phyloP scores from a whole-genome alignment of 352 stramenopile genomes.

The Globisporangium lucens region DNA sequence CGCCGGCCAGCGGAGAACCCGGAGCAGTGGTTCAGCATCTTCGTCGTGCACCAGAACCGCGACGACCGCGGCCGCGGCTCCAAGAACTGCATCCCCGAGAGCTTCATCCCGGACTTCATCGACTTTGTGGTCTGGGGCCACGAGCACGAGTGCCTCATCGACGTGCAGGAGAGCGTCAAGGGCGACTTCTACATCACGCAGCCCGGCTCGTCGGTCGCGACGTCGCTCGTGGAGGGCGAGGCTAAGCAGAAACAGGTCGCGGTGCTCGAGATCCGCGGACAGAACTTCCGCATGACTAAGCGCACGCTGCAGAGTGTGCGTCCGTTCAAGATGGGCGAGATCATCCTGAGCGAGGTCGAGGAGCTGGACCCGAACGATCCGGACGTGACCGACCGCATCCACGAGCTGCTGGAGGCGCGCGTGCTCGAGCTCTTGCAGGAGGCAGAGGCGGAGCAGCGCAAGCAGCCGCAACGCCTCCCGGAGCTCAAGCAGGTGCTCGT shows the following conservation, averaged over 20 bases:
- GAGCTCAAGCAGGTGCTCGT: conserved; percentile 71
- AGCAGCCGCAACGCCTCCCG: conserved; percentile 19
- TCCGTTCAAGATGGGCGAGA: conserved; percentile 92
- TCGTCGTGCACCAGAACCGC: conserved; percentile 99
- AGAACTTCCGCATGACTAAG: conserved; percentile 88
- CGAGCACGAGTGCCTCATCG: conserved; percentile 97
- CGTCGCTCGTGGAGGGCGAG: conserved; percentile 90
- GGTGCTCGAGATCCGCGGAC: conserved; percentile 85
- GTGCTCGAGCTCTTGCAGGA: conserved; percentile 72
- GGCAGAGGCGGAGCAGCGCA: conserved; percentile 41
- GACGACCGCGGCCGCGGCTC: conserved; percentile 87
- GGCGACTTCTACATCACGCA: conserved; percentile 97
- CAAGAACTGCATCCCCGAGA: conserved; percentile 98
- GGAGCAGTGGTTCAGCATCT: conserved; percentile 96
- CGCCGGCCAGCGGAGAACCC: conserved; percentile 74
- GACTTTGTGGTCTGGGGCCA: conserved; percentile 97
- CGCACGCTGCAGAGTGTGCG: conserved; percentile 89
- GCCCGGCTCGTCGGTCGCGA: conserved; percentile 95
- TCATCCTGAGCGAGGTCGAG: conserved; percentile 85
- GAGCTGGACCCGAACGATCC: conserved; percentile 91
- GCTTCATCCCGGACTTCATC: conserved; percentile 98
- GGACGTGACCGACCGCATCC: conserved; percentile 69
- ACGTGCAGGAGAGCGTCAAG: conserved; percentile 92
- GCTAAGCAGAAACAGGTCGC: conserved; percentile 83
- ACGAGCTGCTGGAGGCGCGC: conserved; percentile 54